Base-by-base conservation (phyloP, 2,329 filamentous ascomycete species). In the Cordyceps farinosa region DNA sequence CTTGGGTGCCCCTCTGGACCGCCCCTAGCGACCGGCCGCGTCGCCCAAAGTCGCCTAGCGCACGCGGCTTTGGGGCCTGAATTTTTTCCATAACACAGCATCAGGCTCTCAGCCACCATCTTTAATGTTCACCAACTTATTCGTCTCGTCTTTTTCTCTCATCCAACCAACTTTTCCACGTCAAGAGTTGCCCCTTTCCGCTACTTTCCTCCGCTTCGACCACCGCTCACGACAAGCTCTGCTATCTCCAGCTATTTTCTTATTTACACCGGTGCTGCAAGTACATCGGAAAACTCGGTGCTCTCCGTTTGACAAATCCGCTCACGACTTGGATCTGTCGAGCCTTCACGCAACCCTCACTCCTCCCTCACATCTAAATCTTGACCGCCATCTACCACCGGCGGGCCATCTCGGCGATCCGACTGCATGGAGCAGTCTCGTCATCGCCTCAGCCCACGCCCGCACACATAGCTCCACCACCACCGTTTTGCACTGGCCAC, bases 41-140 rank as follows among this genome's bases (percentile, higher is more conserved):
- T n/a, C 2, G 47, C 70, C 67, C 11, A 32, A 69, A 68, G 36
- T 53, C 55, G 64, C 42, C 60, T 71, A 70, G 69, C 45, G 54
- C 34, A 29, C 8, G 17, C 48, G 63, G 52, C 56, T 66, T 69
- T 64, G 62, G 62, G 58, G 59, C 65, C 63, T 65, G 65, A 34
- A 44, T 52, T 60, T 42, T 52, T 60, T 29, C 45, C 9, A 32
- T 51, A 32, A 34, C 48, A 51, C 48, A 51, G 9, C 44, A 15
- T 50, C 56, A 51, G 56, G 56, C 57, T 52, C 27, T 40, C 51
- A 62, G 44, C 60, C 60, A 62, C 60, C 52, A 55, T 50, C 51
- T 55, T 55, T 56, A 48, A 52, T 60, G 36, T 44, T 60, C 27
- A 34, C 36, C 40, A 32, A 29, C 34, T 32, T 27, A 40, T 56